Evolutionary conservation across 352 stramenopile species (phyloP).

Genomic region (Phytophthora sansomeana): DNA sequence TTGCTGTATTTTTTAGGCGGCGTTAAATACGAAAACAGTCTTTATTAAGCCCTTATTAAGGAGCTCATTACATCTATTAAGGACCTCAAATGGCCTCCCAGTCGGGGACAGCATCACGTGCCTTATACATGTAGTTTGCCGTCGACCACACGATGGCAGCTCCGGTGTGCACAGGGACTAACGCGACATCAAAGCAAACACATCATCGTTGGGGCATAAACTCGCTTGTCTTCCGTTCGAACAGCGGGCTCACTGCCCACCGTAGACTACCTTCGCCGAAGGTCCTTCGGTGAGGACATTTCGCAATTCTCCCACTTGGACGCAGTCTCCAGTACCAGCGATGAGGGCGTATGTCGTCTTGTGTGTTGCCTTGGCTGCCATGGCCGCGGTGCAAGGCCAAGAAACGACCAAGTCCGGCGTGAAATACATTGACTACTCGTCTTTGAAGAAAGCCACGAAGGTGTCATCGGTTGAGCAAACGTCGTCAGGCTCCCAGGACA

Average conservation of each 20-base stretch:
- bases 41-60: too few relatives aligned
- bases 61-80: too few relatives aligned
- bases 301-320: not conserved
- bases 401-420: not conserved
- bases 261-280: too few relatives aligned
- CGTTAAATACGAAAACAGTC: too few relatives aligned
- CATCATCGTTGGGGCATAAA: not conserved
- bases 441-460: not conserved
- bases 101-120: too few relatives aligned
- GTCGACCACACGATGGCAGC: not conserved
- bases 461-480: not conserved
- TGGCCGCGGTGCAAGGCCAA: conserved; percentile 1
- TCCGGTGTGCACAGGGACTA: not conserved
- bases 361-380: not conserved
- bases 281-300: not conserved
- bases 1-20: too few relatives aligned
- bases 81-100: too few relatives aligned
- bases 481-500: not conserved
- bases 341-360: not conserved
- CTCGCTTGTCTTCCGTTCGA: not conserved
- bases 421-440: not conserved
- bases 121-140: too few relatives aligned
- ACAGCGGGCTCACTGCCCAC: not conserved
- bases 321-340: not conserved
- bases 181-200: not conserved